Conservation (phyloP, 345 rosid genomes). For the Geranium rotundifolium region DNA sequence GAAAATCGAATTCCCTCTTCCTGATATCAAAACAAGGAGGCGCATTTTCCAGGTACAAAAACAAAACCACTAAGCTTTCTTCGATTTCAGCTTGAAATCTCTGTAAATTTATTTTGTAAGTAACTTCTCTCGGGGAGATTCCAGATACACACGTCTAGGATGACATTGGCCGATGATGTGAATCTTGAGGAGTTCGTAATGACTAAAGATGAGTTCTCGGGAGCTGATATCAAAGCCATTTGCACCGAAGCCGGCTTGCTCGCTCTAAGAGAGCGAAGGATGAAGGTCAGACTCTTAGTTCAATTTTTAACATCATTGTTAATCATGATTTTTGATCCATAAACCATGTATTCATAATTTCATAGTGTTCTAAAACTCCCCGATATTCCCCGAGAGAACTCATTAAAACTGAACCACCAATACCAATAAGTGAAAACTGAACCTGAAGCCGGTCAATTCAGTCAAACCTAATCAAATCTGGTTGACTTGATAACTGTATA, state of each 20-base stretch:
- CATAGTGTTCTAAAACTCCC: too few relatives aligned
- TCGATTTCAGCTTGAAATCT: background rate
- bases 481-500: too few relatives aligned
- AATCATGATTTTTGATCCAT: too few relatives aligned
- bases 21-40: constrained; percentile 94
- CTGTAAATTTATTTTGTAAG: too few relatives aligned
- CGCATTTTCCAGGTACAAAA: constrained; percentile 77
- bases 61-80: background rate
- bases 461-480: too few relatives aligned
- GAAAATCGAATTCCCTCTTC: constrained; percentile 94
- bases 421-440: too few relatives aligned
- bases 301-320: too few relatives aligned
- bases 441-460: too few relatives aligned
- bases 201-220: constrained; percentile 97
- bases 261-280: constrained; percentile 88
- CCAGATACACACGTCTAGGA: constrained; percentile 90
- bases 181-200: constrained; percentile 96
- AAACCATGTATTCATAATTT: background rate
- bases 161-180: constrained; percentile 94
- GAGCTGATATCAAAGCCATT: constrained; percentile 95
- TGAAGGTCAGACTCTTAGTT: constrained; percentile 49
- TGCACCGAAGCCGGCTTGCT: constrained; percentile 98
- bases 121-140: constrained; percentile 2
- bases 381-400: too few relatives aligned
- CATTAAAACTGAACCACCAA: too few relatives aligned